Evolutionary conservation across 371 early-diverging fungal genomes (phyloP).

Genomic region (Apophysomyces trapeziformis): DNA sequence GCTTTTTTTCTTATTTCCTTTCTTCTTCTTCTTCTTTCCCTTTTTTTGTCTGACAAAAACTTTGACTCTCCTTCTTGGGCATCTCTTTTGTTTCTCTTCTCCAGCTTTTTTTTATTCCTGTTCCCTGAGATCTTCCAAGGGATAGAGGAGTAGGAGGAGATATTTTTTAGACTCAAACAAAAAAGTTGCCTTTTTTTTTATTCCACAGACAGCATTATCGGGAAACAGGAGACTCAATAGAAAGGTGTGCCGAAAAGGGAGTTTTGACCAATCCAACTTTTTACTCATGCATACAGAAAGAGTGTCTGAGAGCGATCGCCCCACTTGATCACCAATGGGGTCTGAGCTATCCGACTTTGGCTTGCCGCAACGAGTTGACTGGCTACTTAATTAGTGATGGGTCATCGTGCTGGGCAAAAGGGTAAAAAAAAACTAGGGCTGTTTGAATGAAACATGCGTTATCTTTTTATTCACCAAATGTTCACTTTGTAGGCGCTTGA

Average conservation of each 20-base stretch:
- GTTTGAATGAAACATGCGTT: conserved; percentile 9
- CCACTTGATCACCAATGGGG: conserved; percentile 12
- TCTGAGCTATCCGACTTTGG: conserved; percentile 11
- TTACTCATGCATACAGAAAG: not conserved
- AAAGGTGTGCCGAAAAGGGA: conserved; percentile 3
- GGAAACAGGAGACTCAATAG: conserved; percentile 2
- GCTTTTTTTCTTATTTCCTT: not conserved
- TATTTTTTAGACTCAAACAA: not conserved
- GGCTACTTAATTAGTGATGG: conserved; percentile 9
- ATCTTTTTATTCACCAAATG: not conserved
- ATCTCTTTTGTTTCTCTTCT: not conserved
- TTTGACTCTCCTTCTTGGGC: too few species aligned
- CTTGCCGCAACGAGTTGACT: conserved; percentile 10
- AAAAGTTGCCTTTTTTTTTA: not conserved
- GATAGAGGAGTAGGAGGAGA: not conserved
- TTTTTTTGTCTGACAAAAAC: not conserved
- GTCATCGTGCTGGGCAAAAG: conserved; percentile 9
- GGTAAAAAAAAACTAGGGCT: conserved; percentile 1
- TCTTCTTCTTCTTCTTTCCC: too few species aligned
- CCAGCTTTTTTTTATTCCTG: not conserved
- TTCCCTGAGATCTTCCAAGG: not conserved
- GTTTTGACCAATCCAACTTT: conserved; percentile 9
- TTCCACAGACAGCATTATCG: not conserved
- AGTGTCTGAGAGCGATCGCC: conserved; percentile 1
- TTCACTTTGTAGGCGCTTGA: not conserved